A percentile compares a stretch with the other conserved stretches of the same genome.
Evolutionary conservation across 306 rosid genomes (phyloP).

Genomic region (Glycyrrhiza uralensis): DNA sequence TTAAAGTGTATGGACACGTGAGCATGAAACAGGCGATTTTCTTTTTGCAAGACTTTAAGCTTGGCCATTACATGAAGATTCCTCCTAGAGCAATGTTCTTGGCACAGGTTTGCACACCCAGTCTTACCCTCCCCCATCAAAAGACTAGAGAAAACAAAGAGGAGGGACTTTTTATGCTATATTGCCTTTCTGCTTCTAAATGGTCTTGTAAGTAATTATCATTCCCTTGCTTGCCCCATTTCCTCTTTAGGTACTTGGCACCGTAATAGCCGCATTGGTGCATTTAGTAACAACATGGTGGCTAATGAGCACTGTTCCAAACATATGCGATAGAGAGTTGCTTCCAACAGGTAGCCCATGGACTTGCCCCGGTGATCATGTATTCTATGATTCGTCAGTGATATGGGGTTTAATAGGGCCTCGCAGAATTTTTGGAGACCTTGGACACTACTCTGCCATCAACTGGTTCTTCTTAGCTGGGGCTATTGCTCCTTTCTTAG

Average conservation of each 20-base stretch:
- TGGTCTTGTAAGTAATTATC: too few species aligned
- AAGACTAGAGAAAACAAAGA: too few species aligned
- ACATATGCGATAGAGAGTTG: conserved; percentile 55
- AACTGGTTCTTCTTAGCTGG: conserved; percentile 85
- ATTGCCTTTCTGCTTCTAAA: too few species aligned
- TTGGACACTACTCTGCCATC: conserved; percentile 64
- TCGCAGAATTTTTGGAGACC: conserved; percentile 68
- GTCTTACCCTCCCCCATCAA: too few species aligned
- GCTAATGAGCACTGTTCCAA: conserved; percentile 62
- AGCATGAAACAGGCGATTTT: conserved; percentile 65
- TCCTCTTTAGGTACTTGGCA: conserved; percentile 59
- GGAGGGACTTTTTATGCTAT: too few species aligned
- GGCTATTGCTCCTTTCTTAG: conserved; percentile 62
- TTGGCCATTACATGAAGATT: conserved; percentile 92
- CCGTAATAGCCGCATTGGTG: conserved; percentile 49
- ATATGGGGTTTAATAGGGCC: conserved; percentile 86
- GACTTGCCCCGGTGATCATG: conserved; percentile 88
- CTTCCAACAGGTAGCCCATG: conserved; percentile 79
- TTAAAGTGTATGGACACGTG: conserved; percentile 63
- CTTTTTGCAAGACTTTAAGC: conserved; percentile 75
- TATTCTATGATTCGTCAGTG: conserved; percentile 85
- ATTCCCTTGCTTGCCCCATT: too few species aligned
- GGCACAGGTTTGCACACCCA: conserved; percentile 67
- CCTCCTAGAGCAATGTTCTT: conserved; percentile 81
- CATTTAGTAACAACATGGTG: conserved; percentile 76